Base-by-base conservation (phyloP, 495 filamentous ascomycete genomes). In the Penicillium lagena region DNA sequence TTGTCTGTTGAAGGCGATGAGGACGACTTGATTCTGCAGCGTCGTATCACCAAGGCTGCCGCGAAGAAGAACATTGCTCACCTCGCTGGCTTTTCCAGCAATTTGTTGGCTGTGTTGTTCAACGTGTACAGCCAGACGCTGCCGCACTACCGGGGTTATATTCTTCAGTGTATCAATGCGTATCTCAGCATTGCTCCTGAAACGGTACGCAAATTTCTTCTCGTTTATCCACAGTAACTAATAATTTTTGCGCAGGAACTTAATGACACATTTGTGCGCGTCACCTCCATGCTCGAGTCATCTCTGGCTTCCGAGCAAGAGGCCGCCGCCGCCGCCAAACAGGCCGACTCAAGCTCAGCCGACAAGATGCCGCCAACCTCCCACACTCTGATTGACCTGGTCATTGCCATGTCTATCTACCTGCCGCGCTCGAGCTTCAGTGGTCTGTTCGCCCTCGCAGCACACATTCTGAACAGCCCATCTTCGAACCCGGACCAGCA, bases 91-190 rank as follows among this genome's bases (percentile, higher is more conserved):
- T 90, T 94, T 61, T 77, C 91, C 7, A 81, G 85, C 39, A 96
- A 98, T 49, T 60, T 97, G 52, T 76, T 98, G 27, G 89, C 93
- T 2, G 93, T 97, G 2, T 73, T 98, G 34, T 97, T 97, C 74
- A 98, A 98, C 58, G 91, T 97, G 22, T 98, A 97, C 68, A 94
- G 85, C 57, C 83, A 94, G 58, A 97, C 94, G 1, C 72, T 97
- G 14, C 93, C 94, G 1, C 89, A 96, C 59, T 89, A 88, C 59
- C 76, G 93, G 48, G 89, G 90, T 2, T 86, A 82, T 30, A 90
- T 98, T 40, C 72, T 98, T 17, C 82, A 88, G 56, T 96, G 90
- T 54, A 90, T 97, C 66, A 95, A 96, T 66, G 81, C 89, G 5
- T 96, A 86, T 64, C 67, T 98, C 49, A 93, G 89, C 68, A 90